phyloP scores from a whole-genome alignment of 2,329 filamentous ascomycete species.

The Arthrobotrys iridis region DNA sequence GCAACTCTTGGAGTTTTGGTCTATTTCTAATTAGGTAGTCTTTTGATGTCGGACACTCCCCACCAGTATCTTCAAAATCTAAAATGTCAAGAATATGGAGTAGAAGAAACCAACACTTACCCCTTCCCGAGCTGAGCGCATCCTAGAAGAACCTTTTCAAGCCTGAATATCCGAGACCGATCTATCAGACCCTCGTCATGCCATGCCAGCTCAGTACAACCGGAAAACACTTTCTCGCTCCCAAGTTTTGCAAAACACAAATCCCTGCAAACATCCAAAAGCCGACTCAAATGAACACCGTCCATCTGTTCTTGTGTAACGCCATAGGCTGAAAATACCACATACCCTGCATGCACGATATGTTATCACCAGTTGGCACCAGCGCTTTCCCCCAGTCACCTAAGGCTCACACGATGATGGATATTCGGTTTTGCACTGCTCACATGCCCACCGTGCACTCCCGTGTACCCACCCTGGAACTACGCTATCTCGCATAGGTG shows the following conservation, averaged over 20 bases:
- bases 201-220: constrained; percentile 17
- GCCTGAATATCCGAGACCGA: not conserved
- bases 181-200: not conserved
- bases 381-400: not conserved
- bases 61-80: no score
- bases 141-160: not conserved
- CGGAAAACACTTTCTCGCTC: not conserved
- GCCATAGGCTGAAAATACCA: constrained; percentile 1
- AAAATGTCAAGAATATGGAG: no score
- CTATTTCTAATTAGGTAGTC: no score
- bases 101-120: no score
- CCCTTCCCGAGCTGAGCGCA: no score
- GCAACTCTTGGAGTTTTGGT: no score
- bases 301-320: constrained; percentile 31
- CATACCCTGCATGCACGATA: constrained; percentile 13
- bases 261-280: not conserved
- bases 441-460: constrained; percentile 23
- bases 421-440: constrained; percentile 20
- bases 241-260: constrained; percentile 13
- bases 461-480: not conserved
- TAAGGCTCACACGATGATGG: constrained; percentile 14
- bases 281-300: constrained; percentile 10
- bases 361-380: not conserved
- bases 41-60: no score
- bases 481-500: not conserved